phyloP scores from a whole-genome alignment of 139 green algal species.

The Spirogloea muscicola region DNA sequence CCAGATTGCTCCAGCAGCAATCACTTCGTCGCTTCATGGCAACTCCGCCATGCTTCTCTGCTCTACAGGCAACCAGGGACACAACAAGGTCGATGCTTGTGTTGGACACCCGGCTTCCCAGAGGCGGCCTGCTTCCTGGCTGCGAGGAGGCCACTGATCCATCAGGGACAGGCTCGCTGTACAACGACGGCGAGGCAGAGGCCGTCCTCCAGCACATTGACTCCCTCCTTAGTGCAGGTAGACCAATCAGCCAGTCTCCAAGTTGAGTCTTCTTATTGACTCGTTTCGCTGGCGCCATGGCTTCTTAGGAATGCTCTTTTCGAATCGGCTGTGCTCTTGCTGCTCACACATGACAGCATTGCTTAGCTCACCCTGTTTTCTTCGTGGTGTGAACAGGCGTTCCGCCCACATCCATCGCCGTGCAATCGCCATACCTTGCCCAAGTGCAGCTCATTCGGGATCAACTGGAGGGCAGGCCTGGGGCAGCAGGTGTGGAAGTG shows the following conservation, averaged over 20 bases:
- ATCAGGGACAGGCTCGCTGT: constrained; percentile 22
- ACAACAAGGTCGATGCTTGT: constrained; percentile 37
- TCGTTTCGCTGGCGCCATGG: too few species aligned
- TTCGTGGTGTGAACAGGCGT: too few species aligned
- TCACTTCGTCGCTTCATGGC: not conserved
- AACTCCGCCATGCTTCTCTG: not conserved
- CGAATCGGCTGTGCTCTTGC: too few species aligned
- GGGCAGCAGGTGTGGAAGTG: constrained; percentile 26
- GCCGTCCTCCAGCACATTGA: constrained; percentile 40
- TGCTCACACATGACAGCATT: too few species aligned
- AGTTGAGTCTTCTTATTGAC: too few species aligned
- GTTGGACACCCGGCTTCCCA: constrained; percentile 30
- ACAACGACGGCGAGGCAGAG: constrained; percentile 49
- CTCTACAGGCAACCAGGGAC: not conserved
- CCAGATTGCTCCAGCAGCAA: not conserved
- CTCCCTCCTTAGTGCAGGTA: constrained; percentile 29
- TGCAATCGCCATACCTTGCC: constrained; percentile 50
- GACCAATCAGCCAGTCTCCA: too few species aligned
- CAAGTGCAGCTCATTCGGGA: constrained; percentile 48
- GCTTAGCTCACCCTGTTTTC: too few species aligned
- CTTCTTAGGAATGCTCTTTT: too few species aligned
- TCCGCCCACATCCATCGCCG: constrained; percentile 23
- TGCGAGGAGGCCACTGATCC: constrained; percentile 33
- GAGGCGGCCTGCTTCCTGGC: constrained; percentile 14
- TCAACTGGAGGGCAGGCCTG: constrained; percentile 4